These are phyloP conservation scores for Nitzschia sp. DNA, from an alignment of 108 stramenopile genomes.

Conservation along the genomic window DNA sequence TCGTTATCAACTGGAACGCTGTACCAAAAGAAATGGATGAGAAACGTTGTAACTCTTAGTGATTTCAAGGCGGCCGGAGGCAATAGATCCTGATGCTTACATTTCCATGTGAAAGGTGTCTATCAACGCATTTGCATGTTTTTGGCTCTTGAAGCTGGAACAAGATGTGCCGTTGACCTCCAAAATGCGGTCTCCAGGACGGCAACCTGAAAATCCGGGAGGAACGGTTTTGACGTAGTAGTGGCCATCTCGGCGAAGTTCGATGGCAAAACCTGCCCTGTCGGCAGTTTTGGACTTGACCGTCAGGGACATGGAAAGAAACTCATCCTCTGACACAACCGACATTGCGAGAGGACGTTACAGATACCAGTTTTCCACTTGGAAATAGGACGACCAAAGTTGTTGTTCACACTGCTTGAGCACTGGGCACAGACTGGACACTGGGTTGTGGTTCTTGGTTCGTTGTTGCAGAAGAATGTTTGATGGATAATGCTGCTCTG, in stretches of 20 bases:
- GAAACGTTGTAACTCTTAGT: neutral
- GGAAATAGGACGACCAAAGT: too few species aligned
- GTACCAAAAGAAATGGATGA: constrained; percentile 4
- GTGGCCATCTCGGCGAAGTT: constrained; percentile 27
- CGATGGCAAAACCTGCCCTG: constrained; percentile 32
- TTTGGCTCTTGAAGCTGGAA: constrained; percentile 17
- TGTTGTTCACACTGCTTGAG: too few species aligned
- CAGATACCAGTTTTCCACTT: too few species aligned
- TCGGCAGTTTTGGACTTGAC: constrained; percentile 25
- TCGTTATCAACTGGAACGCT: constrained; percentile 11
- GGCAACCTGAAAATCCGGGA: constrained; percentile 8
- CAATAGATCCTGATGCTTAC: constrained; percentile 7
- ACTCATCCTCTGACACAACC: too few species aligned
- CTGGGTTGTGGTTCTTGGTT: too few species aligned
- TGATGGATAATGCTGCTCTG: too few species aligned
- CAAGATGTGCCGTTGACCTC: constrained; percentile 29
- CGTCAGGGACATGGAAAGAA: neutral
- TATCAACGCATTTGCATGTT: constrained; percentile 28
- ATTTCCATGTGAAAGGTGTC: constrained; percentile 28
- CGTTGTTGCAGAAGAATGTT: too few species aligned
- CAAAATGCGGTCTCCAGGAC: constrained; percentile 29
- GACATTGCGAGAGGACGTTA: too few species aligned
- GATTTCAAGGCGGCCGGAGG: neutral
- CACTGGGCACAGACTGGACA: too few species aligned
- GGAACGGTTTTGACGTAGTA: constrained; percentile 31